These are phyloP conservation scores for Pleurotus giganteus DNA, from an alignment of 768 basidiomycete species.

Conservation along the genomic window DNA sequence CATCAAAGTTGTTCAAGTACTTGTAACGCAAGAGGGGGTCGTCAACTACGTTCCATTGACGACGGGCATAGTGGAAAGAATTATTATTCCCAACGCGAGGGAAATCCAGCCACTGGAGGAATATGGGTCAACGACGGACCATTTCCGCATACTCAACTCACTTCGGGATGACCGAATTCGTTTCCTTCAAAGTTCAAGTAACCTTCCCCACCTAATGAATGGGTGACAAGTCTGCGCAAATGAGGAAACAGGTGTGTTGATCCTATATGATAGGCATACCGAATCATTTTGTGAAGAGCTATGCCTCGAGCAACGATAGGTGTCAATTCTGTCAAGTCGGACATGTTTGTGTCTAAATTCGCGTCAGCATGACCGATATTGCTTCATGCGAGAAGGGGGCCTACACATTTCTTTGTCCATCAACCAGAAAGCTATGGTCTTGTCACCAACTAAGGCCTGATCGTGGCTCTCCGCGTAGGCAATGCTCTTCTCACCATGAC, in stretches of 20 bases:
- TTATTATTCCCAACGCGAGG: slow-evolving; percentile 94
- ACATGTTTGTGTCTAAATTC: slow-evolving; percentile 86
- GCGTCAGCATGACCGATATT: neutral
- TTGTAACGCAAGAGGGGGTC: slow-evolving; percentile 85
- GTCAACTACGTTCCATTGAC: slow-evolving; percentile 96
- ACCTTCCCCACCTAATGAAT: slow-evolving; percentile 93
- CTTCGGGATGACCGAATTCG: slow-evolving; percentile 98
- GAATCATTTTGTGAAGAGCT: slow-evolving; percentile 95
- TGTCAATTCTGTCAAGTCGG: slow-evolving; percentile 78
- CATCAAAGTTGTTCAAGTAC: slow-evolving; percentile 93
- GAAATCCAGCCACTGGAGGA: slow-evolving; percentile 91
- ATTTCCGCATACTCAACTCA: slow-evolving; percentile 23
- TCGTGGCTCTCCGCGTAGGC: slow-evolving; percentile 96
- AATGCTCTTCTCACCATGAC: slow-evolving; percentile 87
- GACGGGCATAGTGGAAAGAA: slow-evolving; percentile 95
- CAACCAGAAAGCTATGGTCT: slow-evolving; percentile 98
- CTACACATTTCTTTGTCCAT: slow-evolving; percentile 99
- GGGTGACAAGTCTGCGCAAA: slow-evolving; percentile 70
- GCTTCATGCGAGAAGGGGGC: slow-evolving; percentile 23
- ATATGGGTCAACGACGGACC: slow-evolving; percentile 7
- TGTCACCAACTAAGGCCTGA: slow-evolving; percentile 97
- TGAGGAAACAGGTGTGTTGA: neutral
- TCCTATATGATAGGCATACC: slow-evolving; percentile 44
- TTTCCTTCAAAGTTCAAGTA: slow-evolving; percentile 98
- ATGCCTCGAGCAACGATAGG: slow-evolving; percentile 85